Evolutionary conservation across 306 rosid genomes (phyloP).

Genomic region (Cucurbita maxima): DNA sequence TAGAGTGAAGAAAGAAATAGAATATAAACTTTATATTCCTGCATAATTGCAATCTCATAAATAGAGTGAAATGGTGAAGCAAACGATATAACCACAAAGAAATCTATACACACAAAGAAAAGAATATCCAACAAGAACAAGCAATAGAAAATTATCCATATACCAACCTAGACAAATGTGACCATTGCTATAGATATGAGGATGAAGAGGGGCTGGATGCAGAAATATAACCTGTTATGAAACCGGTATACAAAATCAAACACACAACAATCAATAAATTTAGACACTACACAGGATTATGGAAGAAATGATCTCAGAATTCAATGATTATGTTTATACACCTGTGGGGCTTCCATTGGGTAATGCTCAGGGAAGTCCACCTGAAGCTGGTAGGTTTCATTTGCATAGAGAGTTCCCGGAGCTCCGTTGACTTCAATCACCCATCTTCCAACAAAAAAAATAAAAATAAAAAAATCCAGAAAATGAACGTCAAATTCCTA

Average conservation of each 20-base stretch:
- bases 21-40: not conserved
- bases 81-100: not conserved
- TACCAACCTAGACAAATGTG: constrained; percentile 90
- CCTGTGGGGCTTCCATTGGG: constrained; percentile 99
- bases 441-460: constrained; percentile 46
- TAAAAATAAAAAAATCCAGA: not conserved
- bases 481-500: not conserved
- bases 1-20: not conserved
- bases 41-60: not conserved
- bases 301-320: not conserved
- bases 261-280: constrained; percentile 1
- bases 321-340: constrained; percentile 6
- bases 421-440: constrained; percentile 97
- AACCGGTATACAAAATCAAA: constrained; percentile 14
- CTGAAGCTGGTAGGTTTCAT: constrained; percentile 95
- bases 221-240: constrained; percentile 69
- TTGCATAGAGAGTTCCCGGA: constrained; percentile 82
- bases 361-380: constrained; percentile 98
- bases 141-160: not conserved
- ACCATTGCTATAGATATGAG: constrained; percentile 96
- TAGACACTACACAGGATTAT: not conserved
- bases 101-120: not conserved
- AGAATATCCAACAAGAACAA: not conserved
- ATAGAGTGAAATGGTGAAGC: not conserved
- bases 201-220: constrained; percentile 96